Percentiles rank a stretch among this genome's conserved stretches.
These are phyloP conservation scores for Diaporthe vexans DNA, from an alignment of 2,329 filamentous ascomycete species.

Conservation along the genomic window DNA sequence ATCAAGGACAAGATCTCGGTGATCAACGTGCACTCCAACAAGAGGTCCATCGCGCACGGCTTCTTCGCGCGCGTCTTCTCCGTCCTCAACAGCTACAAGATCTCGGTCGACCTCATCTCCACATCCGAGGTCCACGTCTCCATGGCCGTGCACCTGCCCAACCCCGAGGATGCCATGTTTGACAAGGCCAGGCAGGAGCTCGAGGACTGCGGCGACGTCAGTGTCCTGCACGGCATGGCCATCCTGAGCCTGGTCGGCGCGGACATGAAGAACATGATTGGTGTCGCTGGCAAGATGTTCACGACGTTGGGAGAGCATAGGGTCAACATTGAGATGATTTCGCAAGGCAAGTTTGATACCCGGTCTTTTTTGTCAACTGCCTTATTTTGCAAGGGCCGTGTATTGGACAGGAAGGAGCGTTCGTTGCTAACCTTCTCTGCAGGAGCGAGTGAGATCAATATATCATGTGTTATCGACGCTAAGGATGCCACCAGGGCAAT, in stretches of 20 bases:
- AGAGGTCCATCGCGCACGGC: constrained; percentile 93
- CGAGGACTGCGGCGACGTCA: constrained; percentile 87
- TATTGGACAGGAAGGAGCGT: background rate
- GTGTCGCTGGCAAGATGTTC: constrained; percentile 95
- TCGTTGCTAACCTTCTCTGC: constrained; percentile 12
- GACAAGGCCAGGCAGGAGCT: constrained; percentile 80
- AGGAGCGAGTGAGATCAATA: constrained; percentile 99
- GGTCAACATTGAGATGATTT: constrained; percentile 99
- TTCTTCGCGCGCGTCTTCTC: constrained; percentile 96
- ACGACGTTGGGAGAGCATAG: constrained; percentile 92
- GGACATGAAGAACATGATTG: constrained; percentile 98
- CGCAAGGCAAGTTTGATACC: constrained; percentile 77
- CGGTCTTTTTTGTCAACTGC: too few relatives aligned
- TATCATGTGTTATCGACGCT: constrained; percentile 96
- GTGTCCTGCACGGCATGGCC: constrained; percentile 91
- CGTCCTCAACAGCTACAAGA: constrained; percentile 86
- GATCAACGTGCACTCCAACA: constrained; percentile 98
- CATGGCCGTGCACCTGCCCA: constrained; percentile 92
- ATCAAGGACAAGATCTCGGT: constrained; percentile 98
- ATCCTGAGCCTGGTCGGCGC: constrained; percentile 95
- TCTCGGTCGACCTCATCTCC: constrained; percentile 96
- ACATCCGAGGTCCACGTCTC: constrained; percentile 97
- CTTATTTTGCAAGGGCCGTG: too few relatives aligned
- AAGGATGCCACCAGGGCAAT: constrained; percentile 92
- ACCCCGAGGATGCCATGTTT: constrained; percentile 72